Percentiles rank a stretch among this genome's conserved stretches.
Conservation (phyloP, 2,329 filamentous ascomycete species). For the Neopestalotiopsis clavispora region DNA sequence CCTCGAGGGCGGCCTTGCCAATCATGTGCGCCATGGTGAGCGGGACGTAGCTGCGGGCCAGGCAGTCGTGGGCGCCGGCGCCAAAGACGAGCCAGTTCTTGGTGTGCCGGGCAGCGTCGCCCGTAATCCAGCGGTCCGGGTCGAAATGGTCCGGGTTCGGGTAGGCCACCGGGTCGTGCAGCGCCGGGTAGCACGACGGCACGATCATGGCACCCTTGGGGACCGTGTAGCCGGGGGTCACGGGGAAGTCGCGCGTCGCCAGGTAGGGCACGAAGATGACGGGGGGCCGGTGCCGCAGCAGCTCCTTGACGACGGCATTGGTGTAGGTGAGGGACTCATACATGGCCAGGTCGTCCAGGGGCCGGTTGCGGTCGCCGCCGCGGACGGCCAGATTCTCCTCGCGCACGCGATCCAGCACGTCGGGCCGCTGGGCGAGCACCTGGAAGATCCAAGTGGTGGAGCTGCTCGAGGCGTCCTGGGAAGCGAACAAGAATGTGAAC, state of each 20-base stretch:
- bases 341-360: constrained; percentile 50
- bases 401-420: constrained; percentile 50
- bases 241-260: constrained; percentile 50
- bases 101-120: constrained; percentile 53
- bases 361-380: constrained; percentile 43
- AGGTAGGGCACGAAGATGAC: constrained; percentile 61
- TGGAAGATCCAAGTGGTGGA: constrained; percentile 59
- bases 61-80: constrained; percentile 53
- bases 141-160: constrained; percentile 52
- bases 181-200: constrained; percentile 55
- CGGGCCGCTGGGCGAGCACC: constrained; percentile 53
- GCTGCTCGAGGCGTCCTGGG: constrained; percentile 58
- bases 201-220: constrained; percentile 55
- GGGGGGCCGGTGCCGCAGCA: constrained; percentile 55
- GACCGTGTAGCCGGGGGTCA: constrained; percentile 52
- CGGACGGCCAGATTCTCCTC: constrained; percentile 51
- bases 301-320: constrained; percentile 57
- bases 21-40: constrained; percentile 57
- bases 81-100: constrained; percentile 62
- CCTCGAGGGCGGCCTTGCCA: constrained; percentile 53
- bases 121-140: constrained; percentile 57
- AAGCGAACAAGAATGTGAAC: constrained; percentile 59
- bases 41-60: constrained; percentile 54
- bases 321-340: constrained; percentile 55
- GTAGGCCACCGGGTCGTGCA: constrained; percentile 54